Evolutionary conservation across 495 filamentous ascomycete genomes (phyloP).

Genomic region (Chlorociboria aeruginascens): DNA sequence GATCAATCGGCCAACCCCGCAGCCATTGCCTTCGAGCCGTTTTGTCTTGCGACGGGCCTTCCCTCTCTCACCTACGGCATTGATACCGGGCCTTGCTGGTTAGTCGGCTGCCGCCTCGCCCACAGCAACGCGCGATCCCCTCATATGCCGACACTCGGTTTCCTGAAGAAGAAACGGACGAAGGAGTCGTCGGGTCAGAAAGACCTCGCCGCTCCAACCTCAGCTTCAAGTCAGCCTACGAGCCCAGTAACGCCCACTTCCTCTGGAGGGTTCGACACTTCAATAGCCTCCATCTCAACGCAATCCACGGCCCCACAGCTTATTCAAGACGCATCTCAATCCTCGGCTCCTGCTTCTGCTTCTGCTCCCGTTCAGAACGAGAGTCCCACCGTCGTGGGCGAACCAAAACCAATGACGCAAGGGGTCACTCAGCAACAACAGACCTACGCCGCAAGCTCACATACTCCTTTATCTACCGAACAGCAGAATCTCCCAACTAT

Average conservation of each 20-base stretch:
- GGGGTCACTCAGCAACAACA: slow-evolving; percentile 26
- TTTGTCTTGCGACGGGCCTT: background rate
- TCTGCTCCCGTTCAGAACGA: slow-evolving; percentile 15
- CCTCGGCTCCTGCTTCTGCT: background rate
- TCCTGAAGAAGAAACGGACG: slow-evolving; percentile 97
- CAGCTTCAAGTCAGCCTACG: slow-evolving; percentile 46
- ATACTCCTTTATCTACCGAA: slow-evolving; percentile 18
- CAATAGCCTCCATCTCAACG: slow-evolving; percentile 16
- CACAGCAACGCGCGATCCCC: slow-evolving; percentile 8
- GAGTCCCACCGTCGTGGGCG: slow-evolving; percentile 19
- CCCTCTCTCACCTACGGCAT: background rate
- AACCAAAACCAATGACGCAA: slow-evolving; percentile 22
- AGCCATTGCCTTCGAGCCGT: background rate
- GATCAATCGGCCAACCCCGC: background rate
- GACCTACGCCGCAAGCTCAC: slow-evolving; percentile 1
- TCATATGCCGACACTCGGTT: slow-evolving; percentile 64
- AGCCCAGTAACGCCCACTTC: slow-evolving; percentile 45
- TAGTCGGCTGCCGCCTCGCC: slow-evolving; percentile 5
- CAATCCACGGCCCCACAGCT: slow-evolving; percentile 16
- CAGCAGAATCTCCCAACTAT: slow-evolving; percentile 53
- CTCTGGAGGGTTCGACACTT: slow-evolving; percentile 26
- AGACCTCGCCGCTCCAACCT: slow-evolving; percentile 37
- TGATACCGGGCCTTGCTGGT: slow-evolving; percentile 4
- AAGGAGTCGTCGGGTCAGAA: slow-evolving; percentile 54
- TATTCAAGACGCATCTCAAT: slow-evolving; percentile 24